phyloP scores from a whole-genome alignment of 768 basidiomycete species.

The Omphalotus guepiniiformis region DNA sequence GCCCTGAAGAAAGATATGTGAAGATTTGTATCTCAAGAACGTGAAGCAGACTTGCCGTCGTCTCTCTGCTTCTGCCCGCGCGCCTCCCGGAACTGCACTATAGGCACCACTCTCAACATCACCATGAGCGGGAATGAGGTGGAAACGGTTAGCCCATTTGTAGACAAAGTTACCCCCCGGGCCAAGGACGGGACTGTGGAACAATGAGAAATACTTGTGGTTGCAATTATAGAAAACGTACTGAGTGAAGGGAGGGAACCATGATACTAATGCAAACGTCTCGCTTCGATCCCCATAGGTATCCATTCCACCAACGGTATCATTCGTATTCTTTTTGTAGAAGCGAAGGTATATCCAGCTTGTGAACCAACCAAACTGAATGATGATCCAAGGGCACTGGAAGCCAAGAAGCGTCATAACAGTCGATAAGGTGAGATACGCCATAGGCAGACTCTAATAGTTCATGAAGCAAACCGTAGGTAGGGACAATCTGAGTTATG shows the following conservation, averaged over 20 bases:
- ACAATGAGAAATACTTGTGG: constrained; percentile 1
- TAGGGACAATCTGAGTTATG: constrained; percentile 10
- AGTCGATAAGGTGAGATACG: constrained; percentile 86
- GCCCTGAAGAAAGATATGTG: constrained; percentile 51
- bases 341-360: constrained; percentile 95
- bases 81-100: constrained; percentile 74
- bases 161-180: constrained; percentile 62
- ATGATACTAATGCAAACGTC: constrained; percentile 90
- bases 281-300: constrained; percentile 93
- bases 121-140: constrained; percentile 63
- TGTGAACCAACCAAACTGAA: constrained; percentile 99
- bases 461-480: not conserved
- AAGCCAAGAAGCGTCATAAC: constrained; percentile 78
- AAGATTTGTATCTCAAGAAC: constrained; percentile 6
- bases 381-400: constrained; percentile 87
- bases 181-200: constrained; percentile 53
- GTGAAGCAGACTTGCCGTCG: constrained; percentile 59
- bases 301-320: constrained; percentile 56
- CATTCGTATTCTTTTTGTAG: constrained; percentile 82
- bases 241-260: constrained; percentile 98
- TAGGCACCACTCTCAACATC: constrained; percentile 76
- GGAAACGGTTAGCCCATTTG: constrained; percentile 60
- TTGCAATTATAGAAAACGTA: constrained; percentile 37
- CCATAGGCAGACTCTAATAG: constrained; percentile 84
- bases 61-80: constrained; percentile 94